phyloP scores from a whole-genome alignment of 2,329 filamentous ascomycete genomes.

The Aspergillus sergii region DNA sequence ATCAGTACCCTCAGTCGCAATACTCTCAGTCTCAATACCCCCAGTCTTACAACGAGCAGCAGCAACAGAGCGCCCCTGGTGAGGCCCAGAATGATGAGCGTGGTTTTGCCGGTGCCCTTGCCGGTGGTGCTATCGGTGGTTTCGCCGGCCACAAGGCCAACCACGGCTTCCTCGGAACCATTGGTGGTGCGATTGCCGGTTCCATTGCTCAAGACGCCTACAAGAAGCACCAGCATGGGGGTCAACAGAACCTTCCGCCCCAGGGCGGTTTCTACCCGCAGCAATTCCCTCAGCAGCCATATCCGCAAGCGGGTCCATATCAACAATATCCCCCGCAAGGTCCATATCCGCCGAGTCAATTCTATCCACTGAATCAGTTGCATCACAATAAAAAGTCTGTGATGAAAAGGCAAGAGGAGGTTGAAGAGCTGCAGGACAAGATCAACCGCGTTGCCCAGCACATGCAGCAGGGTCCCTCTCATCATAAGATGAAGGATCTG shows the following conservation, averaged over 20 bases:
- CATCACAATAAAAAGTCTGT: background rate
- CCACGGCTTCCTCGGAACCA: slow-evolving; percentile 51
- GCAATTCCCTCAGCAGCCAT: background rate
- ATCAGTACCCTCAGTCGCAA: background rate
- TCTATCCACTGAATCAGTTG: background rate
- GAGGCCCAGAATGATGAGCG: background rate
- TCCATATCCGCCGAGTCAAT: background rate
- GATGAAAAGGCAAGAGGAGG: background rate
- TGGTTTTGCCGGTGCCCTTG: slow-evolving; percentile 41
- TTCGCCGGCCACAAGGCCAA: slow-evolving; percentile 51
- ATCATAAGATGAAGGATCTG: background rate
- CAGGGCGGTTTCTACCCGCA: background rate
- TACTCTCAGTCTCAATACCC: background rate
- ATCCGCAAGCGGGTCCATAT: background rate
- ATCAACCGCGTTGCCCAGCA: background rate
- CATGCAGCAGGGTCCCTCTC: background rate
- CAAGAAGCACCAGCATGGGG: background rate
- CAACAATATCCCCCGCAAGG: background rate
- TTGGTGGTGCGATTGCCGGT: slow-evolving; percentile 47
- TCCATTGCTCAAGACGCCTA: background rate
- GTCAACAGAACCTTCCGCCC: background rate
- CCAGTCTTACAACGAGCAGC: background rate
- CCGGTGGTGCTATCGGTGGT: slow-evolving; percentile 49
- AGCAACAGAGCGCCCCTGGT: background rate
- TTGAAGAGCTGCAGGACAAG: background rate